Evolutionary conservation across 345 rosid species (phyloP).

Genomic region (Raphanus sativus): DNA sequence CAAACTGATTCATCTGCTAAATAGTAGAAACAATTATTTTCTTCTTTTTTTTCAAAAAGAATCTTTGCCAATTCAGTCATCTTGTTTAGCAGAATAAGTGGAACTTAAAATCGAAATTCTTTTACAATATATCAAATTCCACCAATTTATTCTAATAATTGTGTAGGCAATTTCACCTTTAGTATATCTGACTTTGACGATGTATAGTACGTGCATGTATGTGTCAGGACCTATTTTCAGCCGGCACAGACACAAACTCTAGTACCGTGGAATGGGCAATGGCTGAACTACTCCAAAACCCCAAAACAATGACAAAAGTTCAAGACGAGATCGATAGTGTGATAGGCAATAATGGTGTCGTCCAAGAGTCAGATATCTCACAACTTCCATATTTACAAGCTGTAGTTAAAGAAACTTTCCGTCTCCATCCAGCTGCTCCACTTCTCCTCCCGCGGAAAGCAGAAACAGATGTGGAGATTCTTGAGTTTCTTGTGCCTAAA

Average conservation of each 20-base stretch:
- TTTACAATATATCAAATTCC: background rate
- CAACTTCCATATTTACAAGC: conserved; percentile 41
- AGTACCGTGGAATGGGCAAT: conserved; percentile 42
- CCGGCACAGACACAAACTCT: conserved; percentile 48
- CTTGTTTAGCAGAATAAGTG: background rate
- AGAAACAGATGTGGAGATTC: conserved; percentile 26
- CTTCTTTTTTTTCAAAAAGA: background rate
- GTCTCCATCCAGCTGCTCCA: conserved; percentile 50
- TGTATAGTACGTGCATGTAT: background rate
- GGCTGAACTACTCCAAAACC: conserved; percentile 34
- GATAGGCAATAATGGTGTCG: conserved; percentile 31
- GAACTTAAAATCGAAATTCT: no score
- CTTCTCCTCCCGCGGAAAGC: conserved; percentile 42
- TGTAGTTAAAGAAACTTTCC: conserved; percentile 42
- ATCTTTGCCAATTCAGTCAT: background rate
- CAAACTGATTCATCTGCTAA: no score
- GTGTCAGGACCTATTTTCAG: conserved; percentile 44
- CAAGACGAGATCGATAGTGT: conserved; percentile 29
- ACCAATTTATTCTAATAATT: background rate
- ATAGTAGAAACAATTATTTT: background rate
- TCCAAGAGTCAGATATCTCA: conserved; percentile 38
- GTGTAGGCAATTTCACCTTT: background rate
- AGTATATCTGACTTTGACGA: background rate
- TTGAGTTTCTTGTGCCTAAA: conserved; percentile 35
- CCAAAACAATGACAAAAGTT: conserved; percentile 13